These are phyloP conservation scores for Thyridium curvatum DNA, from an alignment of 2,329 filamentous ascomycete species.

Conservation along the genomic window DNA sequence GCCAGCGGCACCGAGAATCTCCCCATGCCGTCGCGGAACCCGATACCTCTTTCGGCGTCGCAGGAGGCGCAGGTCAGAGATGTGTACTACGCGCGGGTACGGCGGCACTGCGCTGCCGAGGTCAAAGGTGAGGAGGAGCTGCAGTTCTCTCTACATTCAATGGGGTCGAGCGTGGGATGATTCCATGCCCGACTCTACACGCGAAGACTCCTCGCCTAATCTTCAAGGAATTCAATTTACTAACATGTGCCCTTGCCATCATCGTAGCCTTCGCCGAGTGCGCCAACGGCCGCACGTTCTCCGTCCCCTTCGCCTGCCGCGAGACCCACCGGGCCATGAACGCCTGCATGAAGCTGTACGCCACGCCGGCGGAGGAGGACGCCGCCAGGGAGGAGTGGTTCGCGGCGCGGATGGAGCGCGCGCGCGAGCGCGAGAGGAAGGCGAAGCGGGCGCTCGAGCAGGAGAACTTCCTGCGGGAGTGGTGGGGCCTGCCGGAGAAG, in stretches of 20 bases:
- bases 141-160: not conserved
- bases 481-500: constrained; percentile 58
- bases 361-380: constrained; percentile 80
- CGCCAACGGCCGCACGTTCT: constrained; percentile 78
- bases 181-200: not conserved
- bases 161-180: too few species aligned
- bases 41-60: constrained; percentile 72
- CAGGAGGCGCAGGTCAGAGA: constrained; percentile 80
- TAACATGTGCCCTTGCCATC: not conserved
- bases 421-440: constrained; percentile 59
- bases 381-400: constrained; percentile 93
- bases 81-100: constrained; percentile 73
- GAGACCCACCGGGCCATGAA: constrained; percentile 82
- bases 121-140: constrained; percentile 58
- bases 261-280: constrained; percentile 80
- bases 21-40: constrained; percentile 61
- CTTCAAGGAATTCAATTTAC: not conserved
- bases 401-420: constrained; percentile 63
- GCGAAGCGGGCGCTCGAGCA: constrained; percentile 53
- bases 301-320: constrained; percentile 81
- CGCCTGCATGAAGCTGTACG: constrained; percentile 81
- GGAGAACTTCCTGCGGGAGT: constrained; percentile 59
- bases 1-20: constrained; percentile 14
- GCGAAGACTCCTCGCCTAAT: constrained; percentile 1
- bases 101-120: constrained; percentile 67